Base-by-base conservation (phyloP, 345 rosid genomes). In the Aethionema arabicum region DNA sequence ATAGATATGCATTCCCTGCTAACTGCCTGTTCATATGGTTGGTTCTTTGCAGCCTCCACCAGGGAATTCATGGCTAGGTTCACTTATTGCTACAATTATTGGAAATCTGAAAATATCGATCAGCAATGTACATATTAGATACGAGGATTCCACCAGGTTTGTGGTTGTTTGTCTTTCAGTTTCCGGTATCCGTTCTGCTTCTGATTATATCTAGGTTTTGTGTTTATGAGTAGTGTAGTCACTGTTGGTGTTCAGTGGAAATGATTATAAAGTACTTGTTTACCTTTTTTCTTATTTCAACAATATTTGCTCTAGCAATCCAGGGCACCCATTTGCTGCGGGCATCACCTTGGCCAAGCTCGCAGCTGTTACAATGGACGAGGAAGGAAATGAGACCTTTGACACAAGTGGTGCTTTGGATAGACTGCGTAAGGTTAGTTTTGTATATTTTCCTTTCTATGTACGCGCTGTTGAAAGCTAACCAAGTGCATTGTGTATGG, bases 311-410 rank as follows among this genome's bases (percentile, higher is more conserved):
- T 72, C 32, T 60, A 93, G 99, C 72, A 83, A 87, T 79, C 82
- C 79, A 3, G 87, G 92, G 67, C 83, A 82, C 77, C 96, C 99
- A 16, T 93, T 93, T 84, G 78, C 86, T 60, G 80, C 88, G 66
- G 99, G 99, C 55, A 76, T 87, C 80, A 85, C 99, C 52, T 75
- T 93, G 65, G 99, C 97, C 54, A 93, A 85, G 78, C 90, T 93
- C 52, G 99, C 99, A 55, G 99, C 99, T 70, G 97, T 93, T 58
- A 93, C 99, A 43, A 84, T 80, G 83, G 99, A 93, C 78, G 99
- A 90, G 63, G 87, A 83, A 66, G 99, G 87, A 66, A 90, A 90
- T 68, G 99, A 93, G 82, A 93, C 96, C 42, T 93, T 93, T 74
- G 99, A 93, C 79, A 70, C 95, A 31, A 93, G 99, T 79, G 97